A percentile compares a stretch with the other conserved stretches of the same genome.
These are phyloP conservation scores for Pseudogymnoascus sp. DNA, from an alignment of 2,329 filamentous ascomycete species.

Conservation along the genomic window DNA sequence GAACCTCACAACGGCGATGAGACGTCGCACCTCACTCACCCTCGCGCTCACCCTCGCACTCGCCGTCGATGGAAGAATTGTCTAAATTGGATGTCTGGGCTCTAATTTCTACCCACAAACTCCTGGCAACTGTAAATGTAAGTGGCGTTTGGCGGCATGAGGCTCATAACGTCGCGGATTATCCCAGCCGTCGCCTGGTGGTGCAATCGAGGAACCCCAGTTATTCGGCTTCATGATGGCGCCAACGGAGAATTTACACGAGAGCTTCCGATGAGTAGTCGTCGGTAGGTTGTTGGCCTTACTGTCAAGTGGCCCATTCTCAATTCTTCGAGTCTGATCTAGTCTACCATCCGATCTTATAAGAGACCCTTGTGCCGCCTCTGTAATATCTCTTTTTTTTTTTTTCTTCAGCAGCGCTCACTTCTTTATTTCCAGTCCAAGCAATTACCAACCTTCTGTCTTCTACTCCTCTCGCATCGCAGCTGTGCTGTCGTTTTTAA, in stretches of 20 bases:
- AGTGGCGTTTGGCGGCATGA: background rate
- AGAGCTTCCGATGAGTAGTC: background rate
- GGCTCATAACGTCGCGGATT: background rate
- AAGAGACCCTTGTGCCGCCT: slow-evolving; percentile 10
- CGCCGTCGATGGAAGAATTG: background rate
- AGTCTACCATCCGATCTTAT: background rate
- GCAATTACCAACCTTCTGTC: background rate
- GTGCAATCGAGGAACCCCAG: background rate
- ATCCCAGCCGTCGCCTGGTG: background rate
- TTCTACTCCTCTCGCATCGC: background rate
- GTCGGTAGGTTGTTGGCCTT: background rate
- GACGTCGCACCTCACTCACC: slow-evolving; percentile 2
- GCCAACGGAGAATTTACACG: background rate
- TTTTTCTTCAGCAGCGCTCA: slow-evolving; percentile 17
- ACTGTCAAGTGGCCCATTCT: background rate
- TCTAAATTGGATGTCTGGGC: background rate
- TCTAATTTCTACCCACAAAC: background rate
- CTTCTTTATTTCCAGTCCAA: slow-evolving; percentile 13
- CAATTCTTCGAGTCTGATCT: background rate
- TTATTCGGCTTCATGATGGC: background rate
- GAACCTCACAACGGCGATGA: background rate
- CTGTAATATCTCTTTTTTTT: slow-evolving; percentile 11
- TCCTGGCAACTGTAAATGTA: background rate
- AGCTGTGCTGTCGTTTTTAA: background rate
- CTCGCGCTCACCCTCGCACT: background rate